These are phyloP conservation scores for Mycena sanguinolenta DNA, from an alignment of 768 basidiomycete species.

Conservation along the genomic window DNA sequence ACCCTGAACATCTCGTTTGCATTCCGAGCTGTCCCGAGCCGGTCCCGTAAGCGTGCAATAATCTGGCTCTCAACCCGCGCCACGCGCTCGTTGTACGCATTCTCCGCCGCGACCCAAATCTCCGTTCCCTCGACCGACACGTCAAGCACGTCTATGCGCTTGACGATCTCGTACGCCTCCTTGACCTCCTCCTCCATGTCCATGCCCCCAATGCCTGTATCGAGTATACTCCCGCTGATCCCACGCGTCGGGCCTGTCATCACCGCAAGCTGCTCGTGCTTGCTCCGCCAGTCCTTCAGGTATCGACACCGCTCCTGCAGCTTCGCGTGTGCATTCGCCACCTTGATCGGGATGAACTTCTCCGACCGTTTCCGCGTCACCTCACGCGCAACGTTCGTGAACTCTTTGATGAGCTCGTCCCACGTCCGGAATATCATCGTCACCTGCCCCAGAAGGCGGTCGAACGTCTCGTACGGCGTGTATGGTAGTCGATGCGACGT, in stretches of 20 bases:
- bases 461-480: constrained; percentile 95
- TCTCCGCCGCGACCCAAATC: constrained; percentile 97
- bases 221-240: constrained; percentile 76
- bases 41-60: constrained; percentile 91
- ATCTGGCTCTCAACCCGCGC: constrained; percentile 99
- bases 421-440: constrained; percentile 86
- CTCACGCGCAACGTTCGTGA: constrained; percentile 93
- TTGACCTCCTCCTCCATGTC: constrained; percentile 99
- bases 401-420: constrained; percentile 93
- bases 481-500: constrained; percentile 93
- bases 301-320: constrained; percentile 91
- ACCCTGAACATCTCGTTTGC: constrained; percentile 99
- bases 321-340: constrained; percentile 90
- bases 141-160: constrained; percentile 95
- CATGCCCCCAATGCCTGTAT: constrained; percentile 88
- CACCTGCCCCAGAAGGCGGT: constrained; percentile 82
- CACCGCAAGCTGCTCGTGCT: constrained; percentile 96
- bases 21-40: constrained; percentile 94
- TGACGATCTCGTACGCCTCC: constrained; percentile 96
- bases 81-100: constrained; percentile 97
- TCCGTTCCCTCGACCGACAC: constrained; percentile 96
- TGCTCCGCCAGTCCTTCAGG: constrained; percentile 92
- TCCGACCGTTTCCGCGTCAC: constrained; percentile 91
- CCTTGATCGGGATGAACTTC: constrained; percentile 97
- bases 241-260: constrained; percentile 98